Evolutionary conservation across 75 land plant genomes (phyloP), one percentile per base, ranked within the genome.

Genomic region (Chamaecyparis obtusa): DNA sequence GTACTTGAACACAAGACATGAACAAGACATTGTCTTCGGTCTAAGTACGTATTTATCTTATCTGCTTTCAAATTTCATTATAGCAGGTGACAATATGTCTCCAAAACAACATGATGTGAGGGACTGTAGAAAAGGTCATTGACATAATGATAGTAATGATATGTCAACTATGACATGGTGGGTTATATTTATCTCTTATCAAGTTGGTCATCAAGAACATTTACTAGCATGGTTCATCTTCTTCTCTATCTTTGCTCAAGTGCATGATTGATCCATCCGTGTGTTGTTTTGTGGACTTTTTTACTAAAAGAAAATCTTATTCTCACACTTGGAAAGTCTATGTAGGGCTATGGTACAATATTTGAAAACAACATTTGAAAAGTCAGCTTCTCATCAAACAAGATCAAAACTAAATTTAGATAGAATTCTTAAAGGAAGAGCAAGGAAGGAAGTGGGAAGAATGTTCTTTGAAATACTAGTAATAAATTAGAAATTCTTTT

Each of bases 391-490:
- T 69, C 37, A 81, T 27, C 86, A 86, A 10, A 32, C 24, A 41
- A 36, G n/a, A 55, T 32, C 89, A 41, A 87, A 69, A 36, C 30
- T 90, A 3, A 91, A 88, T 36, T 87, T 90, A 27, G 91, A 90
- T 71, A 67, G 87, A 36, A 76, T 87, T 9, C 88, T 90, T 37
- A 80, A 51, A 17, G 91, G 91, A 36, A 90, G 90, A 30, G 36
- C 91, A 54, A 86, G 88, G 84, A 89, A 85, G 76, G 91, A 90
- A 89, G 90, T 86, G 30, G 91, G 88, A n/a, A 87, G 91, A 85
- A 89, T 90, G 91, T 90, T 90, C 90, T 90, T 90, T 86, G 91
- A 90, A 83, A 90, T 84, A 15, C 69, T 90, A 88, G 91, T 90
- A 80, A 39, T 27, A 41, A 79, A 8, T 80, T n/a, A 72, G 67